Evolutionary conservation across 805 yeast genomes (phyloP).

Genomic region (Lipomyces orientalis): DNA sequence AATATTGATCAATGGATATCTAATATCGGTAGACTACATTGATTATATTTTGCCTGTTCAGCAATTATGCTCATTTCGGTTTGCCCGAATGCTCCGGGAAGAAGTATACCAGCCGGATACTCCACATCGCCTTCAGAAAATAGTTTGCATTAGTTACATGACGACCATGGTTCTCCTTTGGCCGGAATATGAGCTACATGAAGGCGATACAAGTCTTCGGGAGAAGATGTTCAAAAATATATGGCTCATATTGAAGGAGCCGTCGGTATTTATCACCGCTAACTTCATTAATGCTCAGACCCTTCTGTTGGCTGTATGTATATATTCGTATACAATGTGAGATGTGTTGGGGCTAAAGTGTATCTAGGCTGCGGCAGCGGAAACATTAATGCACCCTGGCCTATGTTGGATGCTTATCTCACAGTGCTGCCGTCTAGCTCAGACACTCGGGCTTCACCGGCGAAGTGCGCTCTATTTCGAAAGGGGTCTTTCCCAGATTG

Average conservation of each 20-base stretch:
- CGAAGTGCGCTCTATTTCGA: slow-evolving; percentile 22
- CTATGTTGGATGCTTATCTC: slow-evolving; percentile 23
- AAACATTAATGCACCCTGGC: slow-evolving; percentile 18
- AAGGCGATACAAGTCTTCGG: slow-evolving; percentile 12
- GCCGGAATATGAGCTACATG: slow-evolving; percentile 11
- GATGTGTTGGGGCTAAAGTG: not conserved
- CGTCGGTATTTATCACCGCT: slow-evolving; percentile 22
- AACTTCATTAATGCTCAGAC: slow-evolving; percentile 23
- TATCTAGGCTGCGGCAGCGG: slow-evolving; percentile 7
- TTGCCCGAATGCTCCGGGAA: slow-evolving; percentile 9
- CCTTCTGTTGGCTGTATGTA: slow-evolving; percentile 6
- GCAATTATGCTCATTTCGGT: slow-evolving; percentile 15
- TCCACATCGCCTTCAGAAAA: slow-evolving; percentile 13
- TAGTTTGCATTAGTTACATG: slow-evolving; percentile 22
- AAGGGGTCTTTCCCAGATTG: slow-evolving; percentile 15
- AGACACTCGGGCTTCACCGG: slow-evolving; percentile 27
- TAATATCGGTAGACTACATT: slow-evolving; percentile 11
- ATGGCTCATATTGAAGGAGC: slow-evolving; percentile 18
- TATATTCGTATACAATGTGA: not conserved
- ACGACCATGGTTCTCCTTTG: slow-evolving; percentile 10
- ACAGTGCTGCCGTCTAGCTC: slow-evolving; percentile 18
- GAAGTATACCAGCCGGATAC: slow-evolving; percentile 16
- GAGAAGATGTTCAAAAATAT: slow-evolving; percentile 17
- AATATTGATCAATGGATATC: not conserved
- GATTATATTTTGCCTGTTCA: slow-evolving; percentile 15